Base-by-base conservation (phyloP, 129 eudicot genomes). In the Lactuca saligna region DNA sequence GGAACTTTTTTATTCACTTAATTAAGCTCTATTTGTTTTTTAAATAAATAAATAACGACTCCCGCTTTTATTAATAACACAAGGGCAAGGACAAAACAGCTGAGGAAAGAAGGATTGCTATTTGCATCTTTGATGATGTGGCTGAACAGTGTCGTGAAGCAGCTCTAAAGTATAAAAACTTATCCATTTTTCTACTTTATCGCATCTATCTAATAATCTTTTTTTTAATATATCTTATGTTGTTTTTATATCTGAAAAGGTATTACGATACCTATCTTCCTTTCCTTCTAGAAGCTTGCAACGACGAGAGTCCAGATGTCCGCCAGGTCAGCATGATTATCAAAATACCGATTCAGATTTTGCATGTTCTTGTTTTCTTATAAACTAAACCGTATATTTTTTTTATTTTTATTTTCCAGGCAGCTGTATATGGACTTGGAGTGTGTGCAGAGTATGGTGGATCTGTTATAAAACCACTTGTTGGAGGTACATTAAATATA, bases 391-490 rank as follows among this genome's bases (percentile, higher is more conserved):
- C 29, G 4, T 60, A 25, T 42, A 13, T 11, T 13, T 61, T 17
- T 61, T 17, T 58, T 54, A 17, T 66, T 25, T 61, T 17, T 58
- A 49, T 17, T 66, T 29, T 73, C 51, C 88, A 94, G 99, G 99
- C 99, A 34, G 99, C 99, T 72, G 99, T 90, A 5, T 94, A 94
- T 80, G 99, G 99, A 66, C 99, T 94, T 77, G 99, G 99, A n/a
- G 97, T 94, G 17, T 94, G 99, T 69, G 97, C 99, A n/a, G 99
- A 94, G 57, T 87, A 56, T 87, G 99, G 99, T 44, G 99, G 97
- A 37, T 61, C 99, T 70, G 96, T 69, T 38, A 89, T 94, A 50
- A 94, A 94, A 80, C 93, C 97, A 54, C 91, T 93, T 41, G 88
- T 85, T 25, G 97, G 97, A 76, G 99, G 99, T 93, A 87, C 41